phyloP scores from a whole-genome alignment of 2,329 filamentous ascomycete genomes.

The Pseudocercospora ulei region DNA sequence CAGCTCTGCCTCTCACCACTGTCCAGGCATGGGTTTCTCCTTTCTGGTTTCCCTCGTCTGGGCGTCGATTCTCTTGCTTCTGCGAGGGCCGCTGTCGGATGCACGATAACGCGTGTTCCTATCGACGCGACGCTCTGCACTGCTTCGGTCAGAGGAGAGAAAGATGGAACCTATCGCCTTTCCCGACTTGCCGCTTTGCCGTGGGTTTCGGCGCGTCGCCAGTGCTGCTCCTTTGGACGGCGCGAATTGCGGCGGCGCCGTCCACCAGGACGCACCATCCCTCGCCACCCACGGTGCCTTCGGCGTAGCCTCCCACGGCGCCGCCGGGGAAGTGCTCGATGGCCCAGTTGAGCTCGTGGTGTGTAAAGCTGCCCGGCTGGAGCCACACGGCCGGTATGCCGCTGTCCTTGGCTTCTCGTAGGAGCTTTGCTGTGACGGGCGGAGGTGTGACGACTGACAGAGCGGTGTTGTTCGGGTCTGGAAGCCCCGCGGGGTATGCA shows the following conservation, averaged over 20 bases:
- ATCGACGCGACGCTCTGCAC: conserved; percentile 15
- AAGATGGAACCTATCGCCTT: neutral
- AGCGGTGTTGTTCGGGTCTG: conserved; percentile 58
- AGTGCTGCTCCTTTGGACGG: conserved; percentile 30
- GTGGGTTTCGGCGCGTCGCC: neutral
- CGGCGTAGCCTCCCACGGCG: conserved; percentile 58
- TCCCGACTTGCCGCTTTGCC: conserved; percentile 11
- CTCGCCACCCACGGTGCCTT: conserved; percentile 56
- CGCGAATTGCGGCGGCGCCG: conserved; percentile 56
- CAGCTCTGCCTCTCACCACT: too few relatives aligned
- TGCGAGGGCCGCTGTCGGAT: neutral
- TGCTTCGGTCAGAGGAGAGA: conserved; percentile 10
- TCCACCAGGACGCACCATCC: conserved; percentile 86
- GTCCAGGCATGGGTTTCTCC: too few relatives aligned
- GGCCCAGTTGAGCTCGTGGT: conserved; percentile 62
- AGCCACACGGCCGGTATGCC: conserved; percentile 73
- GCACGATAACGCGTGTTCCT: conserved; percentile 3
- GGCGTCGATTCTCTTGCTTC: conserved; percentile 4
- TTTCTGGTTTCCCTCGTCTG: neutral
- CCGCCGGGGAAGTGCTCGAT: conserved; percentile 55
- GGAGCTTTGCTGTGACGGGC: conserved; percentile 58
- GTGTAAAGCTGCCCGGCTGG: conserved; percentile 81
- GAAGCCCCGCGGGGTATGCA: conserved; percentile 55
- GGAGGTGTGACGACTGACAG: conserved; percentile 85
- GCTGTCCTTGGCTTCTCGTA: conserved; percentile 65